phyloP scores from a whole-genome alignment of 2,329 filamentous ascomycete species.

The Calonectria henricotiae region DNA sequence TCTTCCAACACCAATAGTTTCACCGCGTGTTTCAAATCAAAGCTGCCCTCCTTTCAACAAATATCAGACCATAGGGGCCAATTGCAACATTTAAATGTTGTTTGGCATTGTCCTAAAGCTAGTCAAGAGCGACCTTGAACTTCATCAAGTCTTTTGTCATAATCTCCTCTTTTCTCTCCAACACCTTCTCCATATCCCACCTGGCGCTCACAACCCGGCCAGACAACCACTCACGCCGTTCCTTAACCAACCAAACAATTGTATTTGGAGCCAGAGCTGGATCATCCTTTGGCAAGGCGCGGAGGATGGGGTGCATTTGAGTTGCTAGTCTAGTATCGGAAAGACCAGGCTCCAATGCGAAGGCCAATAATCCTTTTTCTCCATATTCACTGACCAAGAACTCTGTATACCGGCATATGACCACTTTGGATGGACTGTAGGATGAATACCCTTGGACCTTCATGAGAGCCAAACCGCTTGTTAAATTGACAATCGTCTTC shows the following conservation, averaged over 20 bases:
- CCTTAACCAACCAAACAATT: background rate
- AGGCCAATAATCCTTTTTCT: constrained; percentile 1
- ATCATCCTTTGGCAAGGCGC: background rate
- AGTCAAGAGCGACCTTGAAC: background rate
- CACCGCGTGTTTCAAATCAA: background rate
- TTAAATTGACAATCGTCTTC: constrained; percentile 4
- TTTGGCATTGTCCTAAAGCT: background rate
- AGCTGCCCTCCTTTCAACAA: background rate
- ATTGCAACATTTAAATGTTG: background rate
- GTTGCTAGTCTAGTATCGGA: background rate
- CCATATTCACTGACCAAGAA: constrained; percentile 9
- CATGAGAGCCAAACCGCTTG: constrained; percentile 1
- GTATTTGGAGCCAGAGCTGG: background rate
- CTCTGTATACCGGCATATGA: constrained; percentile 4
- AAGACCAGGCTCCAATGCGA: constrained; percentile 4
- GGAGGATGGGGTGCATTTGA: background rate
- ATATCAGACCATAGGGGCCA: background rate
- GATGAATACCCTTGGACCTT: constrained; percentile 9
- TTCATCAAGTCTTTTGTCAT: constrained; percentile 6
- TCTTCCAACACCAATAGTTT: background rate
- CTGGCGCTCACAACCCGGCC: constrained; percentile 7
- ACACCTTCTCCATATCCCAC: constrained; percentile 10
- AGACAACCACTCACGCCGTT: constrained; percentile 10
- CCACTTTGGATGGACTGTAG: constrained; percentile 7
- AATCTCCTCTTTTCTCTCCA: constrained; percentile 13